phyloP scores from a whole-genome alignment of 2,329 filamentous ascomycete genomes.

The Monilinia fructigena region DNA sequence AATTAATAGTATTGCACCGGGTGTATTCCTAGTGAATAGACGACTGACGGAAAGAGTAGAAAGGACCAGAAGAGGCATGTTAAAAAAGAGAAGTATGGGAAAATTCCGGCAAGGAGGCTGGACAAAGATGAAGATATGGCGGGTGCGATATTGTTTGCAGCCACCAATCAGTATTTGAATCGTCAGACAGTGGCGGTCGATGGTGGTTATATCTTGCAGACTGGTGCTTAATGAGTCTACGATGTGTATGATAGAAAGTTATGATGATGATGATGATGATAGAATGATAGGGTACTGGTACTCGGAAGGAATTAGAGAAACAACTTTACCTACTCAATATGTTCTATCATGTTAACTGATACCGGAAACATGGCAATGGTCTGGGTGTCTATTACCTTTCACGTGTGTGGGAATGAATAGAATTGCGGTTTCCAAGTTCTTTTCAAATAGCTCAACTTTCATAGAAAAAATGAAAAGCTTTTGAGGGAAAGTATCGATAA shows the following conservation, averaged over 20 bases:
- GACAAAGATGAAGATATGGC: slow-evolving; percentile 61
- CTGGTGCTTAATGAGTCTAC: slow-evolving; percentile 16
- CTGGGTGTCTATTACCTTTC: background rate
- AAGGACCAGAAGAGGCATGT: slow-evolving; percentile 55
- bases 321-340: background rate
- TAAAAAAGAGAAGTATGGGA: slow-evolving; percentile 51
- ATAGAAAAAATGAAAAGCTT: too few species aligned
- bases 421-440: background rate
- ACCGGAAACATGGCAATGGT: background rate
- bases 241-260: background rate
- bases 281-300: background rate
- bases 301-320: background rate
- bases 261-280: slow-evolving; percentile 15
- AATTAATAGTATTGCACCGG: slow-evolving; percentile 57
- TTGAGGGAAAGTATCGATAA: too few species aligned
- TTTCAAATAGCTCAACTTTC: too few species aligned
- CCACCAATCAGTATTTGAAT: slow-evolving; percentile 45
- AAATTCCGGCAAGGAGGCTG: slow-evolving; percentile 50
- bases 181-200: slow-evolving; percentile 49
- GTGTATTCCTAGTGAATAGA: slow-evolving; percentile 59
- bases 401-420: background rate
- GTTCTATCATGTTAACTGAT: background rate
- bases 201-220: slow-evolving; percentile 50
- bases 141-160: slow-evolving; percentile 53
- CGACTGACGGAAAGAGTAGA: slow-evolving; percentile 45